These are phyloP conservation scores for Orbilia blumenaviensis DNA, from an alignment of 2,329 filamentous ascomycete species.

Conservation along the genomic window DNA sequence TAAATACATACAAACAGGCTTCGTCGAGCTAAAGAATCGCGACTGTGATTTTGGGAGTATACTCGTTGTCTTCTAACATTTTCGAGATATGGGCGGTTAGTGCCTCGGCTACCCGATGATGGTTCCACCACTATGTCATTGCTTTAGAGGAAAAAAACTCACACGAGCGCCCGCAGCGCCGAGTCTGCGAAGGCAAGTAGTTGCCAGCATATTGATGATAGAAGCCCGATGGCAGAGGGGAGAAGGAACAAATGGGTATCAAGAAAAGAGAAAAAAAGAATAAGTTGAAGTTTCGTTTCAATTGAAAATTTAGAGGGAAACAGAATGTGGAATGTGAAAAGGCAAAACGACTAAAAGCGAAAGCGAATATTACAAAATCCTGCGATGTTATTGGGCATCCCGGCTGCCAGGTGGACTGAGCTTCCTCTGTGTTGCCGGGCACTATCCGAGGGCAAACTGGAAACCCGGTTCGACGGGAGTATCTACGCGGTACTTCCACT, in stretches of 20 bases:
- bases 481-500: background rate
- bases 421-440: slow-evolving; percentile 50
- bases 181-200: slow-evolving; percentile 52
- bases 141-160: slow-evolving; percentile 46
- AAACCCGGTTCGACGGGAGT: slow-evolving; percentile 45
- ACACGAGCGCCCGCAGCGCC: slow-evolving; percentile 50
- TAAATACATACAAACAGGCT: slow-evolving; percentile 73
- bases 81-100: slow-evolving; percentile 24
- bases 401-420: slow-evolving; percentile 37
- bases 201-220: slow-evolving; percentile 38
- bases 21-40: slow-evolving; percentile 86
- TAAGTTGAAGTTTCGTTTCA: background rate
- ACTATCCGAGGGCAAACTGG: slow-evolving; percentile 47
- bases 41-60: slow-evolving; percentile 73
- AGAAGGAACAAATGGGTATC: slow-evolving; percentile 55
- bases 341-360: slow-evolving; percentile 13
- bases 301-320: slow-evolving; percentile 6
- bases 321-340: slow-evolving; percentile 32
- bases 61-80: slow-evolving; percentile 61
- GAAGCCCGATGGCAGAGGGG: slow-evolving; percentile 13
- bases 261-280: slow-evolving; percentile 10
- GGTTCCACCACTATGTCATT: slow-evolving; percentile 32
- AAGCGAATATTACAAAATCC: slow-evolving; percentile 53
- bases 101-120: slow-evolving; percentile 45
- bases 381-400: slow-evolving; percentile 53